phyloP scores from a whole-genome alignment of 2,329 filamentous ascomycete species.

The Fusarium pseudograminearum region DNA sequence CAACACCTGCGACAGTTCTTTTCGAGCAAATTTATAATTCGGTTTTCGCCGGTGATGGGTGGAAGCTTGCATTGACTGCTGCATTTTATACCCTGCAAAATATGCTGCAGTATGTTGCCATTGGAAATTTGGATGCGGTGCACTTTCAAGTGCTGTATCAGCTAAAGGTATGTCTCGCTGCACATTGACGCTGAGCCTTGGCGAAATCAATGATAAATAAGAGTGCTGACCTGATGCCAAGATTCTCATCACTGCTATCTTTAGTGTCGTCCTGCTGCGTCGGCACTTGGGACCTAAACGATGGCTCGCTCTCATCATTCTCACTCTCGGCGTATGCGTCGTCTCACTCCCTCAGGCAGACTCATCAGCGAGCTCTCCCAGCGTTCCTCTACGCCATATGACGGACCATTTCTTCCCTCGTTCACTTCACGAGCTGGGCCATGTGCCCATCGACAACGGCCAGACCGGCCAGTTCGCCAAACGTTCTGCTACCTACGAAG shows the following conservation, averaged over 20 bases:
- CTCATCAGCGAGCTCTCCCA: conserved; percentile 66
- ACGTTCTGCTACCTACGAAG: conserved; percentile 88
- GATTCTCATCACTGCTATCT: conserved; percentile 89
- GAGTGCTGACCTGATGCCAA: conserved; percentile 44
- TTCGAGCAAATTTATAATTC: conserved; percentile 82
- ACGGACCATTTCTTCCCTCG: conserved; percentile 79
- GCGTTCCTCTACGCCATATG: conserved; percentile 71
- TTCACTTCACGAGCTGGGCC: conserved; percentile 80
- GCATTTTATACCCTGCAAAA: conserved; percentile 92
- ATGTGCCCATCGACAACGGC: conserved; percentile 52
- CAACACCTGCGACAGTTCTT: conserved; percentile 82
- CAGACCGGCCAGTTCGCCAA: conserved; percentile 48
- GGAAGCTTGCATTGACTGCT: conserved; percentile 93
- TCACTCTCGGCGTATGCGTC: conserved; percentile 85
- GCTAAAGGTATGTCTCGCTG: conserved; percentile 72
- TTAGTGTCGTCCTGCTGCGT: conserved; percentile 82
- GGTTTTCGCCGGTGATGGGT: conserved; percentile 90
- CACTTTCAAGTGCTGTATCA: conserved; percentile 96
- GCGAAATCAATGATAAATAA: neutral
- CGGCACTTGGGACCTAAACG: conserved; percentile 76
- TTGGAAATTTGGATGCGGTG: conserved; percentile 90
- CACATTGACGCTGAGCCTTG: neutral
- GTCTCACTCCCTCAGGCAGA: conserved; percentile 80
- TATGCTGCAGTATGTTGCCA: conserved; percentile 90
- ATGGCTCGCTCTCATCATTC: conserved; percentile 83